phyloP scores from a whole-genome alignment of 1,284 basidiomycete species.

The Sporisorium scitamineum region DNA sequence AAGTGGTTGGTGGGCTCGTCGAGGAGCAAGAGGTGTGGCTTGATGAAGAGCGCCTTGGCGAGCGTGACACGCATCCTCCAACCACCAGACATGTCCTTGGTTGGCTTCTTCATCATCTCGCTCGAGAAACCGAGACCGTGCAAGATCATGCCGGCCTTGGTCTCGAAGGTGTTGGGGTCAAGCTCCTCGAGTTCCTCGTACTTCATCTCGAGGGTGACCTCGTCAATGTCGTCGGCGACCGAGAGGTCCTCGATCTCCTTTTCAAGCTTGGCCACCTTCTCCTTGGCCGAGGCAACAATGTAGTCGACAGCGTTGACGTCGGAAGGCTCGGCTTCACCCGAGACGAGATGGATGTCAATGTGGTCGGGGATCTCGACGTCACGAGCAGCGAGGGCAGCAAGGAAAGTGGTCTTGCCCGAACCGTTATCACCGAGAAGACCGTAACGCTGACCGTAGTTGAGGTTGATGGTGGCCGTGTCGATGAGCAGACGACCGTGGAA shows the following conservation, averaged over 20 bases:
- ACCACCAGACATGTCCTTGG: constrained; percentile 98
- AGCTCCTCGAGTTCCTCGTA: constrained; percentile 98
- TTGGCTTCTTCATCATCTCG: constrained; percentile 94
- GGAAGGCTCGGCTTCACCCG: constrained; percentile 95
- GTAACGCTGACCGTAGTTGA: constrained; percentile 95
- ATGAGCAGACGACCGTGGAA: constrained; percentile 96
- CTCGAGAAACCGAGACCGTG: constrained; percentile 94
- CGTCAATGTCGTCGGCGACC: constrained; percentile 87
- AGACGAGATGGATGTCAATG: constrained; percentile 97
- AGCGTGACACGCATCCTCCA: constrained; percentile 99
- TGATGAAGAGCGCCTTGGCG: constrained; percentile 93
- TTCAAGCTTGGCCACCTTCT: constrained; percentile 95
- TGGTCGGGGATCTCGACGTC: constrained; percentile 95
- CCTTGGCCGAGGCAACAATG: constrained; percentile 90
- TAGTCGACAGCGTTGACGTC: constrained; percentile 95
- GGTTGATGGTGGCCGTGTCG: constrained; percentile 87
- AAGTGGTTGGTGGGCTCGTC: constrained; percentile 82
- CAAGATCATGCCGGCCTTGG: constrained; percentile 93
- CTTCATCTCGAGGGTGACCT: constrained; percentile 83
- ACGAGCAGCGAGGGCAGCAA: constrained; percentile 66
- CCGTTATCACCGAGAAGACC: constrained; percentile 97
- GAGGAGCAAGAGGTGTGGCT: constrained; percentile 91
- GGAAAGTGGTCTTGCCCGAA: constrained; percentile 85
- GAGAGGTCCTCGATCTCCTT: constrained; percentile 94
- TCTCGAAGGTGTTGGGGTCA: constrained; percentile 94